Evolutionary conservation across 768 basidiomycete species (phyloP), one percentile per base, ranked within the genome.

Genomic region (Lyophyllum shimeji): DNA sequence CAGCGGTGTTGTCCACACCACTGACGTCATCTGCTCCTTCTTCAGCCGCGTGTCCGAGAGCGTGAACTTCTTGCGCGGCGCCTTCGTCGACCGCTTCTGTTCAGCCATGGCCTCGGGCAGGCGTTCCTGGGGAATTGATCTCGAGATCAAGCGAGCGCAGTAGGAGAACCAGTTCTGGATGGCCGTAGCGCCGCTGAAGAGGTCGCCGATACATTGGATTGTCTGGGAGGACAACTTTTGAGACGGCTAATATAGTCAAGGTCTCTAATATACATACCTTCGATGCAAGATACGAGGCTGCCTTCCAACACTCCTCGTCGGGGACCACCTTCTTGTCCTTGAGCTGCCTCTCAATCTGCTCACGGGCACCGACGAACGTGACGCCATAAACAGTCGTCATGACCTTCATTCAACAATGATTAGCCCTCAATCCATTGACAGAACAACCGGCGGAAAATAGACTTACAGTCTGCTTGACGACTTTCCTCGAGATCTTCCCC

Each of bases 351-450:
- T 94, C 90, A 52, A 98, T 97, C 73, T 98, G 97, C 8, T 93
- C 92, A 42, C 93, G 83, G 20, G 97, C 97, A 33, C 97, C 97
- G 52, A 98, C 75, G 72, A 87, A 95, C 0, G 97, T 99, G 15
- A 99, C 95, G 20, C 97, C 96, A 67, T 98, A 98, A 31, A 98
- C 96, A 2, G 96, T 98, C 0, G 96, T 99, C 97, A 99, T 99
- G 60, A 98, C 93, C 87, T 89, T 39, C 3, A 29, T 5, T 9
- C 29, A 25, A 8, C 59, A 1, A 21, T 11, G 5, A 6, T 45
- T 17, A 24, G 25, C 23, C 13, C 6, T 5, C 27, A 18, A 15
- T 31, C 31, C 25, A 21, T 40, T 12, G 21, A 25, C n/a, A 43
- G 3, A 45, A 21, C 24, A 27, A 17, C 5, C 4, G 4, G 29